These are phyloP conservation scores for Macrophomina pseudophaseolina DNA, from an alignment of 2,329 filamentous ascomycete species.

Conservation along the genomic window DNA sequence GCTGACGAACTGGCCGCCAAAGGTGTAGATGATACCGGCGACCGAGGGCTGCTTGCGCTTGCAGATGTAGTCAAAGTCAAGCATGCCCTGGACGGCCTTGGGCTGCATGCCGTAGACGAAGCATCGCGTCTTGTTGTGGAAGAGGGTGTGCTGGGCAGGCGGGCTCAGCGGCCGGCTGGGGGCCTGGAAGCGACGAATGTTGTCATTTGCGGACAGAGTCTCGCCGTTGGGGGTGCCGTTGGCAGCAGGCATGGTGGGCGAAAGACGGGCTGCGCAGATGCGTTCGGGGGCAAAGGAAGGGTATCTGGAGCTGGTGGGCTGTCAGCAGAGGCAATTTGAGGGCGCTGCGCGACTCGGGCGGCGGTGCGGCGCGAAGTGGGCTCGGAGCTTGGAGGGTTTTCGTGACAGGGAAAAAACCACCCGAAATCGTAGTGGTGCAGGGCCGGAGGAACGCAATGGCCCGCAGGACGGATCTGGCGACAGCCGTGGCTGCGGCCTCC, in stretches of 20 bases:
- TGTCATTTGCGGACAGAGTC: slow-evolving; percentile 84
- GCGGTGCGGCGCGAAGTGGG: slow-evolving; percentile 15
- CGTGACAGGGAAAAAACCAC: slow-evolving; percentile 2
- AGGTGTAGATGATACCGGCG: slow-evolving; percentile 99
- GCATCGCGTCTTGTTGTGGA: slow-evolving; percentile 99
- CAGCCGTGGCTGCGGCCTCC: not conserved
- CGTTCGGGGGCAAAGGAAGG: not conserved
- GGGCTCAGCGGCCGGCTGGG: slow-evolving; percentile 93
- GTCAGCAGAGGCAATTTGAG: slow-evolving; percentile 15
- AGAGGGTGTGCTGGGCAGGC: slow-evolving; percentile 84
- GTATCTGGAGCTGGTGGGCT: slow-evolving; percentile 10
- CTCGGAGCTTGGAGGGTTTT: slow-evolving; percentile 14
- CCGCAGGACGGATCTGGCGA: not conserved
- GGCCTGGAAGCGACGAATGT: slow-evolving; percentile 94
- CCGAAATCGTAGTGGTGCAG: not conserved
- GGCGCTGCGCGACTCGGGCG: not conserved
- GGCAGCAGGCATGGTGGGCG: slow-evolving; percentile 50
- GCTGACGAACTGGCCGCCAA: slow-evolving; percentile 99
- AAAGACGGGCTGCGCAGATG: slow-evolving; percentile 15
- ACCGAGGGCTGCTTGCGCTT: slow-evolving; percentile 96
- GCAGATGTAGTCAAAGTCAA: slow-evolving; percentile 99
- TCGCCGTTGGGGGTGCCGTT: slow-evolving; percentile 39
- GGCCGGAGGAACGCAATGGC: not conserved
- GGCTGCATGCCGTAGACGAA: slow-evolving; percentile 99
- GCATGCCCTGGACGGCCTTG: slow-evolving; percentile 68